These are phyloP conservation scores for Monascus ruber DNA, from an alignment of 2,329 filamentous ascomycete species.

Conservation along the genomic window DNA sequence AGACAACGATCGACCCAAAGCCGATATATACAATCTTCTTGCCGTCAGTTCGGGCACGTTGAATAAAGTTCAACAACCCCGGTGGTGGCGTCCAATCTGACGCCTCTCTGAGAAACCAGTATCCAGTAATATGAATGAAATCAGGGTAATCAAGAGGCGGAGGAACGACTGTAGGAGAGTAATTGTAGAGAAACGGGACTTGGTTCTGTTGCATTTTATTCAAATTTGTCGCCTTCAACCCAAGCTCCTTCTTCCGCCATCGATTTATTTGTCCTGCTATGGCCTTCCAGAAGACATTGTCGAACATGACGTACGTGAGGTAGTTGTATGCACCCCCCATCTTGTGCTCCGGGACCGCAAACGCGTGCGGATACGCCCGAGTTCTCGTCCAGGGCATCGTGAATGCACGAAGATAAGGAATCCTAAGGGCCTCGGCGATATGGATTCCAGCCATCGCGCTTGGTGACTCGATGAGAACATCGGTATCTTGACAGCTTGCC, in stretches of 20 bases:
- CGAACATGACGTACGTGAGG: slow-evolving; percentile 90
- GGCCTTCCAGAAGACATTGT: slow-evolving; percentile 92
- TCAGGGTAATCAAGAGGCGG: slow-evolving; percentile 92
- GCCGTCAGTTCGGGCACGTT: slow-evolving; percentile 63
- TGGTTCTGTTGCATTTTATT: slow-evolving; percentile 94
- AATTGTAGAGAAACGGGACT: slow-evolving; percentile 97
- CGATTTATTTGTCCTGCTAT: slow-evolving; percentile 84
- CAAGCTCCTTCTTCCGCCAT: slow-evolving; percentile 75
- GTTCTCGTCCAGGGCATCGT: slow-evolving; percentile 99
- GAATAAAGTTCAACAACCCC: slow-evolving; percentile 71
- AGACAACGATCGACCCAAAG: slow-evolving; percentile 91
- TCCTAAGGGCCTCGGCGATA: slow-evolving; percentile 82
- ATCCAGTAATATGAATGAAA: slow-evolving; percentile 94
- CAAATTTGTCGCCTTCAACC: slow-evolving; percentile 66
- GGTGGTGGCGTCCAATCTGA: slow-evolving; percentile 59
- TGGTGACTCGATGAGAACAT: slow-evolving; percentile 87
- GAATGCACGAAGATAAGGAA: slow-evolving; percentile 95
- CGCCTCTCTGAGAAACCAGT: slow-evolving; percentile 89
- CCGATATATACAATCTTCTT: slow-evolving; percentile 96
- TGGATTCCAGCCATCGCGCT: slow-evolving; percentile 97
- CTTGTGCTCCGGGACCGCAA: slow-evolving; percentile 83
- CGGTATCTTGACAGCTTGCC: slow-evolving; percentile 71
- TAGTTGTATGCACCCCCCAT: slow-evolving; percentile 94
- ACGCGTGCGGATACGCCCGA: slow-evolving; percentile 89
- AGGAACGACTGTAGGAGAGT: slow-evolving; percentile 84